Percentiles rank a stretch among this genome's conserved stretches.
These are phyloP conservation scores for Gremmenia infestans DNA, from an alignment of 2,329 filamentous ascomycete genomes.

Conservation along the genomic window DNA sequence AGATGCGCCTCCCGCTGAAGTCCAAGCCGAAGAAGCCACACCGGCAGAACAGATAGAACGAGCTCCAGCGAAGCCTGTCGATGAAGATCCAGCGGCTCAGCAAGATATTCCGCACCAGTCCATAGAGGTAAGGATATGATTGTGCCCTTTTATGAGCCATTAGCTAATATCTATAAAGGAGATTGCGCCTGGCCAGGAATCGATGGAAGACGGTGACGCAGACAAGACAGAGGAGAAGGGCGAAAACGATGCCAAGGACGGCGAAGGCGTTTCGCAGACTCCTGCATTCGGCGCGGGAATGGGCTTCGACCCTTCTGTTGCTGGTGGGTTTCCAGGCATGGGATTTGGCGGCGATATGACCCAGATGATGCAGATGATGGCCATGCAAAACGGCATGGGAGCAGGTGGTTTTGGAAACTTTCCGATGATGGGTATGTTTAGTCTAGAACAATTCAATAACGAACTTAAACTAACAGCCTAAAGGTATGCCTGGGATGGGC, in stretches of 20 bases:
- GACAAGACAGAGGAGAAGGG: constrained; percentile 11
- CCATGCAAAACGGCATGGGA: constrained; percentile 65
- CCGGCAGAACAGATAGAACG: constrained; percentile 9
- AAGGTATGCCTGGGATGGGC: constrained; percentile 72
- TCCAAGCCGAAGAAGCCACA: constrained; percentile 7
- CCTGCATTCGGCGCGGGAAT: constrained; percentile 33
- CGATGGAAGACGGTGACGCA: constrained; percentile 16
- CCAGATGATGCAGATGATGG: constrained; percentile 76
- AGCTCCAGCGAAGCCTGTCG: constrained; percentile 2
- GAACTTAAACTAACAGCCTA: constrained; percentile 8
- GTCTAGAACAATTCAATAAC: background rate
- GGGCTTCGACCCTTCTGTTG: constrained; percentile 37
- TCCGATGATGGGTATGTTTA: constrained; percentile 82
- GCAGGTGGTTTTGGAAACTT: constrained; percentile 52
- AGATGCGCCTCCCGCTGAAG: constrained; percentile 2
- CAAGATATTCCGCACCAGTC: constrained; percentile 35
- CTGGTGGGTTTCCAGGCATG: constrained; percentile 38
- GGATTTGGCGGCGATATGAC: constrained; percentile 57
- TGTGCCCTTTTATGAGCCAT: background rate
- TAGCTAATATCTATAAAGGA: constrained; percentile 26
- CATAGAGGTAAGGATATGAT: constrained; percentile 31
- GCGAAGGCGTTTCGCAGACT: constrained; percentile 14
- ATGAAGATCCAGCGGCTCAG: constrained; percentile 18
- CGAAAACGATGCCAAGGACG: constrained; percentile 11
- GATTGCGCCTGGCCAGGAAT: constrained; percentile 30